phyloP scores from a whole-genome alignment of 2,329 filamentous ascomycete species.

The Ustilaginoidea virens region DNA sequence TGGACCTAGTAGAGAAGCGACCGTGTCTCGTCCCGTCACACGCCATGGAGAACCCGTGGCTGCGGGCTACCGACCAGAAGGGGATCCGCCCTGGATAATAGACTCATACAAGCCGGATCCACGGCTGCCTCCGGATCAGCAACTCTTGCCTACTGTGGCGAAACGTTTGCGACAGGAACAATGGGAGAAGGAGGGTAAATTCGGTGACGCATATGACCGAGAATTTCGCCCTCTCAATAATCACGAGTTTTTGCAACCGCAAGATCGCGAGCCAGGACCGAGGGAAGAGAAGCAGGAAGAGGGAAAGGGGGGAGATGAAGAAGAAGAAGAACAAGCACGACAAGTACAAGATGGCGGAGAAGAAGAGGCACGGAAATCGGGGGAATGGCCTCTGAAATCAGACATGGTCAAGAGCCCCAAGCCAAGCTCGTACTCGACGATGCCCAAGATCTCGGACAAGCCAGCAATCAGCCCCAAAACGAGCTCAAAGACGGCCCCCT shows the following conservation, averaged over 20 bases:
- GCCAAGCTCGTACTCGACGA: conserved; percentile 41
- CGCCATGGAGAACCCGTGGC: conserved; percentile 40
- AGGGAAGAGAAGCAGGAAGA: conserved; percentile 5
- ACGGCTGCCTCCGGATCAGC: conserved; percentile 82
- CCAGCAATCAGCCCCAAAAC: conserved; percentile 18
- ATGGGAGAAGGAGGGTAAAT: conserved; percentile 84
- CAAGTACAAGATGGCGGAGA: too few species aligned
- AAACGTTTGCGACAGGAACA: conserved; percentile 83
- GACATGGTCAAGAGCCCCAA: conserved; percentile 31
- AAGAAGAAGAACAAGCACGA: too few species aligned
- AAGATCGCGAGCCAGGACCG: conserved; percentile 16
- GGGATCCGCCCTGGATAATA: conserved; percentile 89
- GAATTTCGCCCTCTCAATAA: conserved; percentile 74
- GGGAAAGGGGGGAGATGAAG: conserved; percentile 13
- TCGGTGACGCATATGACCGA: conserved; percentile 71
- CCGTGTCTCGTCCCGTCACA: conserved; percentile 42
- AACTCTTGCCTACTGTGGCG: conserved; percentile 87
- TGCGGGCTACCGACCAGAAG: conserved; percentile 59
- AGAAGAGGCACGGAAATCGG: conserved; percentile 15
- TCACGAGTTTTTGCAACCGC: conserved; percentile 33
- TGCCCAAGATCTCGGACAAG: conserved; percentile 38
- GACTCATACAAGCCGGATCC: conserved; percentile 94
- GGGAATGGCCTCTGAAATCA: conserved; percentile 46
- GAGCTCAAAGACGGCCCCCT: conserved; percentile 32
- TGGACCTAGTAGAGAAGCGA: conserved; percentile 32